A percentile compares a stretch with the other conserved stretches of the same genome.
Conservation (phyloP, 768 basidiomycete genomes). For the Crepidotus variabilis region DNA sequence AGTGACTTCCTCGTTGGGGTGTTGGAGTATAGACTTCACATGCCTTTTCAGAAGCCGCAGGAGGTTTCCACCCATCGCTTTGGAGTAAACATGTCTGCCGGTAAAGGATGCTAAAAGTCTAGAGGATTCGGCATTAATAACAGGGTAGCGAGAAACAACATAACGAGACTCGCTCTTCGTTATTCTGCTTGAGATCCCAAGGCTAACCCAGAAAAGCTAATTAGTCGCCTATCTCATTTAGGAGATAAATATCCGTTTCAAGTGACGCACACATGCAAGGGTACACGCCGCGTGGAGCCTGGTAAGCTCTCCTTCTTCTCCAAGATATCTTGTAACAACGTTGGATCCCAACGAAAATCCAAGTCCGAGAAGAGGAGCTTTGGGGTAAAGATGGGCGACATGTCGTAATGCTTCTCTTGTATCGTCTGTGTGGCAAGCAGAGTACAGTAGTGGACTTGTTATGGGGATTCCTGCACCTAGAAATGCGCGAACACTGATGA, state of each 20-base stretch:
- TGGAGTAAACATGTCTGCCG: constrained; percentile 66
- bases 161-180: constrained; percentile 34
- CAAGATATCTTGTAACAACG: constrained; percentile 85
- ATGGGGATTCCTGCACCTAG: constrained; percentile 82
- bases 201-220: constrained; percentile 30
- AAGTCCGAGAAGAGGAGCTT: constrained; percentile 78
- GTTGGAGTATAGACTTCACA: constrained; percentile 37
- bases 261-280: constrained; percentile 64
- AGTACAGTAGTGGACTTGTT: constrained; percentile 81
- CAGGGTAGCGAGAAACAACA: not conserved
- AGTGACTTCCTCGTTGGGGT: constrained; percentile 48
- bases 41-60: constrained; percentile 54
- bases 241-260: not conserved
- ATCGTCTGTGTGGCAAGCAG: constrained; percentile 88
- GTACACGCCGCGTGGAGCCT: constrained; percentile 64
- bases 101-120: constrained; percentile 57
- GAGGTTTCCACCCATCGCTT: constrained; percentile 76
- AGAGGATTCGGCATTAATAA: not conserved
- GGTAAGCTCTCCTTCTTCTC: constrained; percentile 69
- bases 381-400: constrained; percentile 68
- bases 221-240: constrained; percentile 2
- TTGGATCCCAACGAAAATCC: constrained; percentile 95
- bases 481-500: constrained; percentile 13
- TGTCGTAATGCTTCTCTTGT: constrained; percentile 77
- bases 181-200: constrained; percentile 51